phyloP scores from a whole-genome alignment of 2,329 filamentous ascomycete species.

The Malbranchea zuffiana region DNA sequence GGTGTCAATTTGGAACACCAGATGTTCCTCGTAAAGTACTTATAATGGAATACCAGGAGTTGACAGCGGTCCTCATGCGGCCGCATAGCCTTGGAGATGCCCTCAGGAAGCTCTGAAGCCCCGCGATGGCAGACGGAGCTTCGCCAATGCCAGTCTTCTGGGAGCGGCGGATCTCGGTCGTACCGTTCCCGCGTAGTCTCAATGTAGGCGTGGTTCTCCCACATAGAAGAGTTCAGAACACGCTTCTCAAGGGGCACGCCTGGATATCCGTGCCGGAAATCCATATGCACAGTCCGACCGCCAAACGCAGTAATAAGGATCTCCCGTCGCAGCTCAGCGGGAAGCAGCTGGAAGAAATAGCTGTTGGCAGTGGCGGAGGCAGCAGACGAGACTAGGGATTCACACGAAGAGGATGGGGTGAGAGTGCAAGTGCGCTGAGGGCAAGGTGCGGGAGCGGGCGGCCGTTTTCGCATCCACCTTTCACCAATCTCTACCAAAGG shows the following conservation, averaged over 20 bases:
- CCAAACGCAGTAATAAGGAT: conserved; percentile 12
- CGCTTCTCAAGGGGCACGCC: neutral
- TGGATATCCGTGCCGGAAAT: neutral
- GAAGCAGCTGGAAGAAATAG: conserved; percentile 14
- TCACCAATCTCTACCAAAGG: too few species aligned
- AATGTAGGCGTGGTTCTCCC: neutral
- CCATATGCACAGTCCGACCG: conserved; percentile 1
- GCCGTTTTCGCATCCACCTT: too few species aligned
- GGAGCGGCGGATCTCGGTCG: neutral
- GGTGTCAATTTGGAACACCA: neutral
- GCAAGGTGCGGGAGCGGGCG: too few species aligned
- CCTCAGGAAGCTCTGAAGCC: neutral
- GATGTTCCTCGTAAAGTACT: neutral
- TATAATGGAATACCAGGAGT: neutral
- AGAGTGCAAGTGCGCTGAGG: too few species aligned
- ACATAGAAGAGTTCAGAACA: neutral
- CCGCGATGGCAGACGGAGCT: conserved; percentile 3
- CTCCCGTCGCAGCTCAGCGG: conserved; percentile 20
- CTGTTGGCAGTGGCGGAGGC: neutral
- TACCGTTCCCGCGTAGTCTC: neutral
- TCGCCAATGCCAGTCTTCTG: conserved; percentile 5
- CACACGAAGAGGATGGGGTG: too few species aligned
- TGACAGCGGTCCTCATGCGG: neutral
- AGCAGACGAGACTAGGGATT: neutral
- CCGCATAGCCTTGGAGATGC: neutral